A percentile compares a stretch with the other conserved stretches of the same genome.
Conservation (phyloP, 2,329 filamentous ascomycete species). For the Scedosporium minutisporum region DNA sequence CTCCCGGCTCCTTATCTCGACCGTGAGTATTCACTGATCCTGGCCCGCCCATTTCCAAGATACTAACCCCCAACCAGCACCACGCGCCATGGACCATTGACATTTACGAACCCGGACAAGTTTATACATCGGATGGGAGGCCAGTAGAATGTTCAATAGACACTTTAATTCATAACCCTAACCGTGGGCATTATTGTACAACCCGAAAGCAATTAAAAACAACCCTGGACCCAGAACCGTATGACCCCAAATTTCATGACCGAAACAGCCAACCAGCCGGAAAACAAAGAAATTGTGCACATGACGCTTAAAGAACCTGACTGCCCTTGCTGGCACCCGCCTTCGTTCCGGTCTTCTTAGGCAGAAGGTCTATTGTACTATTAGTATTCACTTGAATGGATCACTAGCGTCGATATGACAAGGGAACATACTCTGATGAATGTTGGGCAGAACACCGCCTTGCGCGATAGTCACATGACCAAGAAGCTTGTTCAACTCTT, state of each 20-base stretch:
- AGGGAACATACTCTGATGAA: constrained; percentile 75
- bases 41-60: not conserved
- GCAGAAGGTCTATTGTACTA: constrained; percentile 67
- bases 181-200: constrained; percentile 67
- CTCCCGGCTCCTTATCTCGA: constrained; percentile 69
- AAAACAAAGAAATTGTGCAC: constrained; percentile 46
- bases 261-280: constrained; percentile 50
- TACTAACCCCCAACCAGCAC: not conserved
- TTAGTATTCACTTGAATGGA: constrained; percentile 22
- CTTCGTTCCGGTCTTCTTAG: constrained; percentile 97
- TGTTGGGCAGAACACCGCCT: constrained; percentile 94
- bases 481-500: constrained; percentile 98
- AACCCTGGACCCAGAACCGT: constrained; percentile 63
- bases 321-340: constrained; percentile 72
- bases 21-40: constrained; percentile 48
- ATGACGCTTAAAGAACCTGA: constrained; percentile 71
- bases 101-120: no score
- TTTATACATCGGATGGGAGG: no score
- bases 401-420: constrained; percentile 7
- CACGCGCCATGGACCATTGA: not conserved
- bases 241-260: constrained; percentile 72
- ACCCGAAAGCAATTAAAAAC: constrained; percentile 49
- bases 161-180: constrained; percentile 55
- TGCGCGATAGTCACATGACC: constrained; percentile 95
- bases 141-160: not conserved